These are phyloP conservation scores for Vaccinium corymbosum DNA, from an alignment of 148 eudicot genomes.

Conservation along the genomic window DNA sequence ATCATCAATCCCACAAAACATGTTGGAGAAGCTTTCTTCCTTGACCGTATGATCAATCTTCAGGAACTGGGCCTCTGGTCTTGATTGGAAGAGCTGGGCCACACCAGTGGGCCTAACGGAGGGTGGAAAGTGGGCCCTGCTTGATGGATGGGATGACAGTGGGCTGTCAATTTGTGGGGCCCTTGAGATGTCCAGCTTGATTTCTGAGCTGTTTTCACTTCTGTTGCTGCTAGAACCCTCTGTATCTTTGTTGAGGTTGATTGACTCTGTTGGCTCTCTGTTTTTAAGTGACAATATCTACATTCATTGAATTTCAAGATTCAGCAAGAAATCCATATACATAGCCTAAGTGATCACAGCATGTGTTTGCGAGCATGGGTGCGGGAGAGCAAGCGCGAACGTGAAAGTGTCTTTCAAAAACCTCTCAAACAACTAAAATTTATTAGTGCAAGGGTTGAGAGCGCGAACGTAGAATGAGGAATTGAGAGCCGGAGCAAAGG, in stretches of 20 bases:
- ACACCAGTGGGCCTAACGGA: constrained; percentile 45
- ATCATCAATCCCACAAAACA: constrained; percentile 83
- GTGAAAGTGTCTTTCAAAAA: too few species aligned
- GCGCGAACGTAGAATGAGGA: too few species aligned
- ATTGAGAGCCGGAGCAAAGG: too few species aligned
- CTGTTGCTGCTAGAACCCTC: constrained; percentile 90
- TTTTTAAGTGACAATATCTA: constrained; percentile 71
- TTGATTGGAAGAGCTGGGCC: constrained; percentile 56
- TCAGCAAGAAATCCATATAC: not conserved
- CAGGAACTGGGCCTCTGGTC: constrained; percentile 27
- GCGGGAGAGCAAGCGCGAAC: too few species aligned
- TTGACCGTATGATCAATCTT: constrained; percentile 45
- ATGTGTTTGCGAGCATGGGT: too few species aligned
- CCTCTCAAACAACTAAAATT: too few species aligned
- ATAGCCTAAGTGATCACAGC: not conserved
- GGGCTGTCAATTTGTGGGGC: constrained; percentile 61
- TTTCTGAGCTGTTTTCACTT: constrained; percentile 88
- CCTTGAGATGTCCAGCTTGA: constrained; percentile 65
- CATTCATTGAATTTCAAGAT: not conserved
- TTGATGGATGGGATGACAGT: constrained; percentile 34
- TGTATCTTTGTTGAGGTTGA: constrained; percentile 91
- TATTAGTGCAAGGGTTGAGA: too few species aligned
- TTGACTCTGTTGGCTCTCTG: constrained; percentile 80
- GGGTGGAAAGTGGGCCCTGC: constrained; percentile 54
- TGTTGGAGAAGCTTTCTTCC: constrained; percentile 72